Evolutionary conservation across 1,284 basidiomycete genomes (phyloP).

Genomic region (Cryptococcus sp.): DNA sequence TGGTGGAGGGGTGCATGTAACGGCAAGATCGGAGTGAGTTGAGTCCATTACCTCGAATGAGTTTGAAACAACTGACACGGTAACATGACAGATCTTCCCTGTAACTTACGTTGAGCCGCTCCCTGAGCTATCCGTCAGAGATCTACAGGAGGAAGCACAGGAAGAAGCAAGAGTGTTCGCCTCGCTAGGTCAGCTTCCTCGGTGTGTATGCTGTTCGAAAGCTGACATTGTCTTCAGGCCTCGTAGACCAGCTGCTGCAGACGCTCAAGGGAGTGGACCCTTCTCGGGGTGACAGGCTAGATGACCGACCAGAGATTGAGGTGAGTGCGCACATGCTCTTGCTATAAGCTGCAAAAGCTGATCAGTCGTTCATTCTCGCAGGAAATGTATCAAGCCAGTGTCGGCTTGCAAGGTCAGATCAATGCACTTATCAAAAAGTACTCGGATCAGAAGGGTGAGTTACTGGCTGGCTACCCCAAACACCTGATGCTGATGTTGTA

Average conservation of each 20-base stretch:
- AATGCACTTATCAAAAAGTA: conserved; percentile 97
- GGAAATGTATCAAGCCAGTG: conserved; percentile 88
- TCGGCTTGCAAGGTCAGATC: conserved; percentile 88
- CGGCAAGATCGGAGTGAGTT: conserved; percentile 71
- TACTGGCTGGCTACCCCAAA: conserved; percentile 15
- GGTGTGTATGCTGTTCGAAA: background rate
- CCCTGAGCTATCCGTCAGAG: conserved; percentile 77
- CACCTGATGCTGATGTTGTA: conserved; percentile 6
- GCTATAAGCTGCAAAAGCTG: too few relatives aligned
- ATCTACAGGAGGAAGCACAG: conserved; percentile 81
- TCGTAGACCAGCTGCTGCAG: conserved; percentile 82
- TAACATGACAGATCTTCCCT: conserved; percentile 71
- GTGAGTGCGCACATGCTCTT: conserved; percentile 50
- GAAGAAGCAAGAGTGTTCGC: conserved; percentile 76
- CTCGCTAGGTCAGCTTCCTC: conserved; percentile 36
- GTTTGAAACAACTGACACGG: background rate
- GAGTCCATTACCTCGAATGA: background rate
- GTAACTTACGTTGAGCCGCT: conserved; percentile 95
- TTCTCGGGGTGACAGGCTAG: conserved; percentile 73
- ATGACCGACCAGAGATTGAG: conserved; percentile 93
- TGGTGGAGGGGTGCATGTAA: conserved; percentile 98
- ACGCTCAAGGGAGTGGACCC: conserved; percentile 78
- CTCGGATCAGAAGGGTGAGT: conserved; percentile 81
- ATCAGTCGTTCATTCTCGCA: conserved; percentile 38
- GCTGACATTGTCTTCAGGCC: conserved; percentile 63